Base-by-base conservation (phyloP, 2,329 filamentous ascomycete species). In the Paecilomyces formosus region DNA sequence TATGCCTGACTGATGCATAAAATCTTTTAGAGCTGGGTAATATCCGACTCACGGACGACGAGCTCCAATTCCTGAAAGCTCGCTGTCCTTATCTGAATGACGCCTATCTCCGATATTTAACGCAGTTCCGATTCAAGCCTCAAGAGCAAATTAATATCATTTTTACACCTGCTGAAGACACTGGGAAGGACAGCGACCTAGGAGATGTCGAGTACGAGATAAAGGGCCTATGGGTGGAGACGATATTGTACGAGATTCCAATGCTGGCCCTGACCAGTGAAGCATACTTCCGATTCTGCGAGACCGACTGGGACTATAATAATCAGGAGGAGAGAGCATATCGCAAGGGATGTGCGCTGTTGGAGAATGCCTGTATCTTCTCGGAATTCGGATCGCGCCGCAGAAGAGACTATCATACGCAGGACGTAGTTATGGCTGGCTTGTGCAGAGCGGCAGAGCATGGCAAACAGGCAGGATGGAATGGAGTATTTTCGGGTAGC, bases 171-270 rank as follows among this genome's bases (percentile, higher is more conserved):
- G 65, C 74, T 3, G 60, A 75, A 8, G 79, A 89, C 65, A 86
- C 84, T 0, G 85, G 84, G 22, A 79, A 80, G 49, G 85, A 88
- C 54, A 79, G 84, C 2, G 85, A 88, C 59, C 66, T 88, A 51
- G 94, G 94, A 51, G 88, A 92, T 60, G 78, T 97, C 55, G 79
- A 88, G 65, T 86, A 97, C 63, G 79, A 85, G 49, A 88, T 95
- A 62, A 86, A 86, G 65, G 94, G 94, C 9, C 80, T 86, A 57
- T 99, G 94, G 94, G 84, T 91, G 8, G 92, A 97, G 65, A 97
- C 94, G 0, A 99, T 99, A 59, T 84, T 99, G 24, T 99, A 99
- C 77, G 94, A 99, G 77, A 97, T 99, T 59, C 94, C 94, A 0
- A 82, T 99, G 22, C 82, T 99, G 21, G 92, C 95, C 2, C 76